Evolutionary conservation across 805 yeast genomes (phyloP), one percentile per base, ranked within the genome.

Genomic region (Monosporozyma unispora): DNA sequence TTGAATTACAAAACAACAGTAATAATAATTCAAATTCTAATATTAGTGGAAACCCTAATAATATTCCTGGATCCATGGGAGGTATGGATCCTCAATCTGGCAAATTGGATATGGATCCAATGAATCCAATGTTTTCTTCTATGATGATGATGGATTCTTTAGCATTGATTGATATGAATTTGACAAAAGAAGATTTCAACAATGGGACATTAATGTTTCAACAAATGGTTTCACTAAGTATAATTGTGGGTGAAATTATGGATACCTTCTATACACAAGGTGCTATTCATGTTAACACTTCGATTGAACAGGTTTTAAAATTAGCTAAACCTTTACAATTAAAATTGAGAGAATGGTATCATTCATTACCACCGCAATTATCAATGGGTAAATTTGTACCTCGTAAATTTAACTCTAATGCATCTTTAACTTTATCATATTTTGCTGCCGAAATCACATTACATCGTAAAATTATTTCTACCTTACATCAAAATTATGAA

Each of bases 371-470:
- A 0, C 68, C 69, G 23, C 79, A 74, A 56, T 67, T 82, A 33
- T 88, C 81, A 51, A 83, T 81, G 86, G 74, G 67, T 49, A 68
- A 80, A 1, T 73, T 78, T 12, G 77, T 75, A 52, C 79, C 83
- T 8, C 70, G 86, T 42, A 79, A 78, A 56, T 75, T 82, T 49
- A 84, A 82, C 58, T 76, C 90, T 14, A 82, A 84, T 61, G 91
- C 95, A 0, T 81, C 84, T 54, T 70, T 90, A 46, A 95, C 89
- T 50, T 67, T 90, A 44, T 84, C 95, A 1, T 90, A 90, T 64
- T 86, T 89, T 68, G 91, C 95, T 0, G 84, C 95, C 0, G 98
- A 90, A 61, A 79, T 90, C 37, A 84, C 93, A 0, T 70, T 90
- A 22, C 97, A 90, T 64, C 70, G 97, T 46, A 80, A 81, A 57